Base-by-base conservation (phyloP, 768 basidiomycete species). In the Asterophora parasitica region DNA sequence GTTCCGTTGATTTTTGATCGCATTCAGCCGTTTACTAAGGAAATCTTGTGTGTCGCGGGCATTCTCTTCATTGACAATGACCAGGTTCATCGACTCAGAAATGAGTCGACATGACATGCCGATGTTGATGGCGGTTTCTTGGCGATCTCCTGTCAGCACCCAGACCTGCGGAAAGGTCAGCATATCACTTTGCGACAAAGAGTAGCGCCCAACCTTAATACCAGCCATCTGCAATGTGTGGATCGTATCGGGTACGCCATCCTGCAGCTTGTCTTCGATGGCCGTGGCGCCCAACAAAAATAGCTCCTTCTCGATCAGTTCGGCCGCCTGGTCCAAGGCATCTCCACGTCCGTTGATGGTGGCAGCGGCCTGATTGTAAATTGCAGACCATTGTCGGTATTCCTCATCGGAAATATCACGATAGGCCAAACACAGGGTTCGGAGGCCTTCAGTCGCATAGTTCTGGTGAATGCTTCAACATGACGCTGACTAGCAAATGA, bases 61-160 rank as follows among this genome's bases (percentile, higher is more conserved):
- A 17, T 74, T 91, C 48, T 88, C 85, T 60, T 97, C 93, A 56
- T 99, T 99, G 41, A 98, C 85, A 46, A 95, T 89, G 50, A 93
- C 95, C 73, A 99, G 58, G 63, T 97, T 97, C 96, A 98, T 99
- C 7, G 91, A 93, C 68, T 99, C 96, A 4, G 92, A 92, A 42
- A 99, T 98, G 58, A 99, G 67, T 53, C 92, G 80, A 71, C 96
- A 98, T 1, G 93, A 95, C 78, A 98, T 85, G 44, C 96, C 96
- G 54, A 99, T 98, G 60, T 99, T 99, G 67, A 99, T 97, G 12
- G 96, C 96, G 1, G 96, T 99, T 67, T 99, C 96, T 70, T 99
- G 96, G 55, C 96, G 75, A 65, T 99, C 96, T 1, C 96, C 96
- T 2, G 96, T 99, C 42, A 99, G 70, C 7, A 99, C 94, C 96